phyloP scores from a whole-genome alignment of 148 eudicot species.

The Arctostaphylos glauca region DNA sequence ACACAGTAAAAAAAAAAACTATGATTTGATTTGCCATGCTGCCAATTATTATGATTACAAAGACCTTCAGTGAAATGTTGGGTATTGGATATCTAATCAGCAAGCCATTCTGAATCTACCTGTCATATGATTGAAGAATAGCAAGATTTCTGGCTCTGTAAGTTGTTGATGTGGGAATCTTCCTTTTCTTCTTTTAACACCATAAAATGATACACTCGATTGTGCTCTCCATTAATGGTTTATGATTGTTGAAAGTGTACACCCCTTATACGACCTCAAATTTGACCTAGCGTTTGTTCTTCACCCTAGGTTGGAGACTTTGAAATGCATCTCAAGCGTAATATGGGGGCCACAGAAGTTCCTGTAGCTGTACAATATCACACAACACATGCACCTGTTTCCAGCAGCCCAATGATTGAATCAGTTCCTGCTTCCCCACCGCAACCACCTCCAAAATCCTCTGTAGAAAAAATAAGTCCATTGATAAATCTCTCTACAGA shows the following conservation, averaged over 20 bases:
- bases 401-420: constrained; percentile 50
- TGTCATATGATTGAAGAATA: background rate
- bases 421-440: constrained; percentile 43
- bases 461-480: constrained; percentile 58
- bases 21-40: background rate
- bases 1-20: background rate
- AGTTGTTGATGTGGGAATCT: background rate
- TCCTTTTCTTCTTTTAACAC: background rate
- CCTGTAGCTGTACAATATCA: constrained; percentile 43
- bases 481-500: constrained; percentile 50
- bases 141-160: constrained; percentile 1
- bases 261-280: background rate
- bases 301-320: constrained; percentile 70
- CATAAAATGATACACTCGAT: constrained; percentile 2
- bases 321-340: constrained; percentile 89
- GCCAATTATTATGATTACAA: background rate
- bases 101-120: background rate
- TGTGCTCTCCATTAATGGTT: background rate
- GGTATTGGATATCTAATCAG: background rate
- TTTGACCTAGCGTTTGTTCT: constrained; percentile 10
- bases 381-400: constrained; percentile 48
- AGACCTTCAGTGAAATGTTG: background rate
- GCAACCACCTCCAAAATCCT: constrained; percentile 41
- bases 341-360: constrained; percentile 44
- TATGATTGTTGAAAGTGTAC: background rate